A percentile compares a stretch with the other conserved stretches of the same genome.
These are phyloP conservation scores for Pleurotus giganteus DNA, from an alignment of 768 basidiomycete genomes.

Conservation along the genomic window DNA sequence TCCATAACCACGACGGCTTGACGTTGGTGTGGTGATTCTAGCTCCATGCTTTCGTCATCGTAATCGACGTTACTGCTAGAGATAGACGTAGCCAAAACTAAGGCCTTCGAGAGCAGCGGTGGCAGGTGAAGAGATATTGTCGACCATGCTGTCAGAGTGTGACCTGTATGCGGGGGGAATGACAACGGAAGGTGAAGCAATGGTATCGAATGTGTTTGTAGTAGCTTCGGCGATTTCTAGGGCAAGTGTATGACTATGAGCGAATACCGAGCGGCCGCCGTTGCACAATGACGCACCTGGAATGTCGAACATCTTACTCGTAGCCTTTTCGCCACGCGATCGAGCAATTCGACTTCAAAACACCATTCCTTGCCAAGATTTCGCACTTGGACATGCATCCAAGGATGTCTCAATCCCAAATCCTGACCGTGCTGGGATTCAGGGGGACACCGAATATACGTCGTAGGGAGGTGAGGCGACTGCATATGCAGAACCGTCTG, in stretches of 20 bases:
- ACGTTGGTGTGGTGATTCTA: constrained; percentile 15
- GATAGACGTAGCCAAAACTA: constrained; percentile 38
- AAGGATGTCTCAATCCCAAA: constrained; percentile 65
- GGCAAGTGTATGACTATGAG: background rate
- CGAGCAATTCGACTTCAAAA: constrained; percentile 73
- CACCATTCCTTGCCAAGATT: constrained; percentile 68
- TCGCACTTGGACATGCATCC: constrained; percentile 76
- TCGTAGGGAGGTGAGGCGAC: constrained; percentile 66
- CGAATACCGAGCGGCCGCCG: background rate
- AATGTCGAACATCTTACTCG: constrained; percentile 73
- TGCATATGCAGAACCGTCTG: constrained; percentile 80
- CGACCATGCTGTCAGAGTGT: constrained; percentile 66
- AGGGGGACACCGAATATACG: constrained; percentile 66
- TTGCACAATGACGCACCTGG: constrained; percentile 50
- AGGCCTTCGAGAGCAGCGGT: constrained; percentile 58
- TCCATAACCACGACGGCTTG: constrained; percentile 13
- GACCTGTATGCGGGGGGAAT: constrained; percentile 56
- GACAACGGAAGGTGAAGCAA: constrained; percentile 70
- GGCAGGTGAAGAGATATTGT: constrained; percentile 64
- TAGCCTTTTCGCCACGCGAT: constrained; percentile 57
- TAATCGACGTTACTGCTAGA: constrained; percentile 20
- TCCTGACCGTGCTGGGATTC: constrained; percentile 18
- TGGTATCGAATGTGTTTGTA: constrained; percentile 37
- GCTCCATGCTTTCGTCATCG: constrained; percentile 11
- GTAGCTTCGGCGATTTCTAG: constrained; percentile 57